A percentile compares a stretch with the other conserved stretches of the same genome.
phyloP scores from a whole-genome alignment of 257 asterid genomes.

The Primulina eburnea region DNA sequence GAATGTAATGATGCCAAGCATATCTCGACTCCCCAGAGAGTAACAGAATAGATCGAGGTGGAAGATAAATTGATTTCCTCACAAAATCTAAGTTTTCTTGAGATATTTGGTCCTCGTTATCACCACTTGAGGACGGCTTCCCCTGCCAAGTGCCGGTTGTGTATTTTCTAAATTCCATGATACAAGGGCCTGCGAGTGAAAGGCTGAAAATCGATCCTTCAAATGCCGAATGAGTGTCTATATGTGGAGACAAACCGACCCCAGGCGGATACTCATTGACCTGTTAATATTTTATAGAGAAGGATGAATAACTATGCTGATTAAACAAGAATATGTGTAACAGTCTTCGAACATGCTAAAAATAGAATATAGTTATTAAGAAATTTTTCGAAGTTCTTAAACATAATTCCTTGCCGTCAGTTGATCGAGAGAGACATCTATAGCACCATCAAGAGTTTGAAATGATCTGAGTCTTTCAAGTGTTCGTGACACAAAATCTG shows the following conservation, averaged over 20 bases:
- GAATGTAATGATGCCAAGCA: slow-evolving; percentile 99
- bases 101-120: slow-evolving; percentile 33
- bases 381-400: slow-evolving; percentile 14
- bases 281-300: slow-evolving; percentile 36
- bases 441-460: slow-evolving; percentile 41
- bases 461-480: slow-evolving; percentile 54
- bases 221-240: slow-evolving; percentile 97
- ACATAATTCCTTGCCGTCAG: slow-evolving; percentile 56
- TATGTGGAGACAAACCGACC: slow-evolving; percentile 92
- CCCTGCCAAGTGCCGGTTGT: slow-evolving; percentile 55
- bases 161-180: slow-evolving; percentile 94
- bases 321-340: slow-evolving; percentile 3
- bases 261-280: slow-evolving; percentile 96
- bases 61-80: slow-evolving; percentile 78
- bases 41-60: slow-evolving; percentile 81
- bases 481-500: slow-evolving; percentile 62
- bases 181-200: slow-evolving; percentile 90
- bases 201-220: slow-evolving; percentile 87
- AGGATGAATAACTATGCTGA: slow-evolving; percentile 11
- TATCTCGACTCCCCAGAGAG: slow-evolving; percentile 88
- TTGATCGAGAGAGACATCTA: slow-evolving; percentile 58
- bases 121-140: slow-evolving; percentile 31
- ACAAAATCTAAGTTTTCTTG: slow-evolving; percentile 40
- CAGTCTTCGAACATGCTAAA: slow-evolving; percentile 11
- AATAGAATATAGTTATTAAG: neutral